Evolutionary conservation across 1,284 basidiomycete species (phyloP), one percentile per base, ranked within the genome.

Genomic region (Leccinum pseudoinsigne): DNA sequence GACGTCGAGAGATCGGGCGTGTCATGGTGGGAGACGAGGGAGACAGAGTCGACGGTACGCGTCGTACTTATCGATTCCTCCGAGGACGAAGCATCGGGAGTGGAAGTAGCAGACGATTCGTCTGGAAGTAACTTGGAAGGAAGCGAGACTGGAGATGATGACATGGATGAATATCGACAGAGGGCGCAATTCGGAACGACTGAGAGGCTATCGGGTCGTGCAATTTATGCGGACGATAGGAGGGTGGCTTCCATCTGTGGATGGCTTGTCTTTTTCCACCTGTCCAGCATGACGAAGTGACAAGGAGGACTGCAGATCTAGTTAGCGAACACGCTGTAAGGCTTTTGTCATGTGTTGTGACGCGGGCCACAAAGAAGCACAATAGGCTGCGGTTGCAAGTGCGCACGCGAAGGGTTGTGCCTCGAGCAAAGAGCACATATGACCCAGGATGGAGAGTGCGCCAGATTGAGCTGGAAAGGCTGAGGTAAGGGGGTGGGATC

Each of bases 1-100:
- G 77, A 65, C 2, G 81, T 82, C 4, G 86, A 84, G 60, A 85
- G 70, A 10, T 66, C 64, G 26, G 69, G 63, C 47, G 59, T 61
- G 55, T 73, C 69, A 36, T 60, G 58, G 18, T 64, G 58, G 45
- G 69, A 77, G 10, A 45, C 68, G 26, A 74, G 40, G 55, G 72
- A 69, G 59, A 64, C 55, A 18, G 73, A 66, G 56, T 76, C 74
- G 38, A 61, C 55, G 53, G 67, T 64, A 55, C 40, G 59, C 23
- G 66, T 53, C 53, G 70, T 58, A 60, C 61, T 62, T 45, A 65
- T 61, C 7, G 75, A 72, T 53, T 57, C 70, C 60, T 72, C 72
- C 11, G 72, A 65, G 58, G 51, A 65, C 3, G 68, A 45, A 21
- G 56, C 28, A 55, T 60, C 58, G 28, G 67, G 62, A 14, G 62